Conservation (phyloP, 768 basidiomycete genomes). For the Amanita rimosa region DNA sequence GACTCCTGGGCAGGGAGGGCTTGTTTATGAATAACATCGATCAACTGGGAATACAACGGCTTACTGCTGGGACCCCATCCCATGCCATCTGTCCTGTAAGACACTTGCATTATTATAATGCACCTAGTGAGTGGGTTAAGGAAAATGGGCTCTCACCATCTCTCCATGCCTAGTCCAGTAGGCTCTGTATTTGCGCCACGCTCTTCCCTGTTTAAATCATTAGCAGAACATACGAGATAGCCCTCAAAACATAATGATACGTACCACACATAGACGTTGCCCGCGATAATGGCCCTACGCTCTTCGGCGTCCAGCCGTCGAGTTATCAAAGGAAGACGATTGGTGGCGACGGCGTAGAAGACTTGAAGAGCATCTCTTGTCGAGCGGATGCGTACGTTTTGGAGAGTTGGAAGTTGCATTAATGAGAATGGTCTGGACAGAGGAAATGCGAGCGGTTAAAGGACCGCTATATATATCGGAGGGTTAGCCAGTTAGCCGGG, state of each 20-base stretch:
- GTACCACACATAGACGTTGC: conserved; percentile 80
- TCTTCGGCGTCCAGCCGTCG: conserved; percentile 78
- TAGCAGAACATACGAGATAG: neutral
- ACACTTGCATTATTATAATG: neutral
- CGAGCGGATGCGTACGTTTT: conserved; percentile 66
- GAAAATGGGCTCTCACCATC: conserved; percentile 38
- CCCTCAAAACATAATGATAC: conserved; percentile 11
- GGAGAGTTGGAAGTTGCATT: conserved; percentile 71
- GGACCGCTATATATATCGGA: conserved; percentile 9
- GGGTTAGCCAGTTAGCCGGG: conserved; percentile 22
- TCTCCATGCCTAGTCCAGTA: conserved; percentile 78
- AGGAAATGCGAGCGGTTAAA: conserved; percentile 11
- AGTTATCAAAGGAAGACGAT: conserved; percentile 63
- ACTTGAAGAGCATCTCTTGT: conserved; percentile 75
- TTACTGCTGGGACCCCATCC: conserved; percentile 79
- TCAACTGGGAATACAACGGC: conserved; percentile 16
- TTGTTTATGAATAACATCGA: conserved; percentile 1
- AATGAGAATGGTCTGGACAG: conserved; percentile 11
- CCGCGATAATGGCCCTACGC: conserved; percentile 57
- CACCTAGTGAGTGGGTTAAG: neutral
- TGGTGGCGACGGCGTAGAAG: conserved; percentile 65
- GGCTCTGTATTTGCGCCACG: conserved; percentile 74
- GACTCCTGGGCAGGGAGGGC: conserved; percentile 26
- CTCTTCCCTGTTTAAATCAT: conserved; percentile 41
- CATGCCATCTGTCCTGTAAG: conserved; percentile 45